Base-by-base conservation (phyloP, 2,329 filamentous ascomycete genomes). In the Cladosporium sp. region DNA sequence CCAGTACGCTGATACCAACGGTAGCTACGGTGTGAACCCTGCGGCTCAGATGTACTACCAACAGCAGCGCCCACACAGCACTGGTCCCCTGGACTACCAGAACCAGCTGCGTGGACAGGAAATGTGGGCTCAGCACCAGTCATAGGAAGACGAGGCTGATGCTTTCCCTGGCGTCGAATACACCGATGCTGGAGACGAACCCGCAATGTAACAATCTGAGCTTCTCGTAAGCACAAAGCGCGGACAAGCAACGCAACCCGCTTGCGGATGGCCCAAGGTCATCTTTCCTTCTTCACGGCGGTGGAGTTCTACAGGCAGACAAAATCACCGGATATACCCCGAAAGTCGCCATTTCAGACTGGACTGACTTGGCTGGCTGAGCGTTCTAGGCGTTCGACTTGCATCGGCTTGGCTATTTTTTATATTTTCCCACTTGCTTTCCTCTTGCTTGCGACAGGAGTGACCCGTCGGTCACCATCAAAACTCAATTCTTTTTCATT, bases 21-120 rank as follows among this genome's bases (percentile, higher is more conserved):
- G 58, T 45, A 57, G 55, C 39, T 63, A 63, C 48, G 52, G 53
- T 19, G 78, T 78, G 30, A 77, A 80, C 43, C 77, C 78, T 33
- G 75, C 76, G 89, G 86, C 75, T 81, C 86, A 3, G 86, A 93
- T 53, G 69, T 92, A 90, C 67, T 91, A 90, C 58, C 76, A 78
- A 30, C 82, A 81, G 54, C 78, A 82, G 52, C 77, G 86, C 50
- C 83, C 84, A 1, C 83, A 85, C 57, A 90, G 85, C 71, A 82
- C 85, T 0, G 87, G 91, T 20, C 65, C 65, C 11, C 57, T 67
- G 6, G 76, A 82, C 49, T 86, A 84, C 58, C 81, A 84, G 38
- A 72, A 79, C 55, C 85, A 82, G 67, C 74, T 79, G 51, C 74
- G 78, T 53, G 71, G 48, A 43, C 72, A 68, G 51, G 77, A 80